Percentiles rank a stretch among this genome's conserved stretches.
Evolutionary conservation across 2,329 filamentous ascomycete genomes (phyloP).

Genomic region (Fusarium xyrophilum): DNA sequence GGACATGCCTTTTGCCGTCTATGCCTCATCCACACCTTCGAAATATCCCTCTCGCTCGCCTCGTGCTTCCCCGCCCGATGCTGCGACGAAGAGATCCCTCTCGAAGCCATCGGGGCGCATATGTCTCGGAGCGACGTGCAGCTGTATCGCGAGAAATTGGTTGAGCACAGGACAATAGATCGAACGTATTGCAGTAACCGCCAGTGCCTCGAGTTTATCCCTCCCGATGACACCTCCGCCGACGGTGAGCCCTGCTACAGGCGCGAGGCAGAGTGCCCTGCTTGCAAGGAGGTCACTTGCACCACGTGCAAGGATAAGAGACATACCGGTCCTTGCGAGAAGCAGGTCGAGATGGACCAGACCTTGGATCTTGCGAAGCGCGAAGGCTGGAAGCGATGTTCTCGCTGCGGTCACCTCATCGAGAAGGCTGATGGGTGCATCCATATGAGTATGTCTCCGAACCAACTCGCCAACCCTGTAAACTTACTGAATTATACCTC

Average conservation of each 20-base stretch:
- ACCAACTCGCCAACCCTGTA: too few relatives aligned
- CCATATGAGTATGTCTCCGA: constrained; percentile 59
- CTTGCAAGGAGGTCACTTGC: constrained; percentile 48
- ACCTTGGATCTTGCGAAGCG: constrained; percentile 50
- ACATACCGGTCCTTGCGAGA: constrained; percentile 58
- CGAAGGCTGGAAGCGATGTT: constrained; percentile 59
- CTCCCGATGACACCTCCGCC: neutral
- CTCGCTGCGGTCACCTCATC: constrained; percentile 53
- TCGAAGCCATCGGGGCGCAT: constrained; percentile 44
- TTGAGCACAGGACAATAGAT: constrained; percentile 34
- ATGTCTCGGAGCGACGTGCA: constrained; percentile 38
- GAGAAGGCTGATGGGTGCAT: constrained; percentile 58
- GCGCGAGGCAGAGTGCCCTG: neutral
- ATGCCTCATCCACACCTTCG: constrained; percentile 55
- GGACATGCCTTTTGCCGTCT: constrained; percentile 57
- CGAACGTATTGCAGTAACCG: constrained; percentile 57
- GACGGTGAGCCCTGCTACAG: neutral
- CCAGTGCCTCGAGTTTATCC: constrained; percentile 58
- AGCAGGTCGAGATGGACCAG: constrained; percentile 49
- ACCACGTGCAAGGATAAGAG: constrained; percentile 53
- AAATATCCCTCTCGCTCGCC: constrained; percentile 53
- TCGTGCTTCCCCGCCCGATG: constrained; percentile 62
- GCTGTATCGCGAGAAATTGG: neutral
- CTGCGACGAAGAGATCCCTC: constrained; percentile 52
- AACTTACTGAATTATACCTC: neutral